Evolutionary conservation across 441 rosid genomes (phyloP).

Genomic region (Erysimum pusillum): DNA sequence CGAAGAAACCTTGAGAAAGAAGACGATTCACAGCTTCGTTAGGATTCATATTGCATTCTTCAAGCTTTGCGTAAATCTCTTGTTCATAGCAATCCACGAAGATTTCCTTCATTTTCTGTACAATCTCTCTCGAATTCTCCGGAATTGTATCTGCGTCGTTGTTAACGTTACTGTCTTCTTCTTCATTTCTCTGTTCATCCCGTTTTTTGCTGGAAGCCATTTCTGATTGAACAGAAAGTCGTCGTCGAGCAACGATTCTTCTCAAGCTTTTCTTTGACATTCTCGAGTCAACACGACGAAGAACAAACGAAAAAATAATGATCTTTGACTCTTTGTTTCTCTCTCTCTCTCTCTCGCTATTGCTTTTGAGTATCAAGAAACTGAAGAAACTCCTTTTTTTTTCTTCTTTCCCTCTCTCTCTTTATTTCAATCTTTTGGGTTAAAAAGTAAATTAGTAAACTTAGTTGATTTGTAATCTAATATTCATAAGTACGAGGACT

Average conservation of each 20-base stretch:
- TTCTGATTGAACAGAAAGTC: neutral
- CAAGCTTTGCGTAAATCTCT: slow-evolving; percentile 92
- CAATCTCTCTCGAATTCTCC: slow-evolving; percentile 72
- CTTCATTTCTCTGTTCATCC: slow-evolving; percentile 47
- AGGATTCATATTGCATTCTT: slow-evolving; percentile 89
- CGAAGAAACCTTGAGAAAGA: slow-evolving; percentile 73
- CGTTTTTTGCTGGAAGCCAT: slow-evolving; percentile 1
- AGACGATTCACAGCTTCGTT: slow-evolving; percentile 92
- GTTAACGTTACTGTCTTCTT: slow-evolving; percentile 51
- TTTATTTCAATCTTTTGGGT: neutral
- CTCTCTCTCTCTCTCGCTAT: slow-evolving; percentile 8
- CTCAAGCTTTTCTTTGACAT: neutral
- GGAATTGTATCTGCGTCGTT: slow-evolving; percentile 62
- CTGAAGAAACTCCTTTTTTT: slow-evolving; percentile 4
- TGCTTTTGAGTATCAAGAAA: slow-evolving; percentile 19
- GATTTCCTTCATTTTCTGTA: slow-evolving; percentile 85
- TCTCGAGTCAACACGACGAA: slow-evolving; percentile 7
- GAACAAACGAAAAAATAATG: slow-evolving; percentile 2
- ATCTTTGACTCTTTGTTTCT: neutral
- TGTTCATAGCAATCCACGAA: slow-evolving; percentile 75
- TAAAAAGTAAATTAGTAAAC: neutral
- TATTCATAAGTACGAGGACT: neutral
- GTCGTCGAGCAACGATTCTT: neutral
- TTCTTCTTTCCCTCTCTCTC: neutral
- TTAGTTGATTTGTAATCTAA: neutral